Percentiles rank a stretch among this genome's conserved stretches.
Evolutionary conservation across 768 basidiomycete species (phyloP).

Genomic region (Gyrodon lividus): DNA sequence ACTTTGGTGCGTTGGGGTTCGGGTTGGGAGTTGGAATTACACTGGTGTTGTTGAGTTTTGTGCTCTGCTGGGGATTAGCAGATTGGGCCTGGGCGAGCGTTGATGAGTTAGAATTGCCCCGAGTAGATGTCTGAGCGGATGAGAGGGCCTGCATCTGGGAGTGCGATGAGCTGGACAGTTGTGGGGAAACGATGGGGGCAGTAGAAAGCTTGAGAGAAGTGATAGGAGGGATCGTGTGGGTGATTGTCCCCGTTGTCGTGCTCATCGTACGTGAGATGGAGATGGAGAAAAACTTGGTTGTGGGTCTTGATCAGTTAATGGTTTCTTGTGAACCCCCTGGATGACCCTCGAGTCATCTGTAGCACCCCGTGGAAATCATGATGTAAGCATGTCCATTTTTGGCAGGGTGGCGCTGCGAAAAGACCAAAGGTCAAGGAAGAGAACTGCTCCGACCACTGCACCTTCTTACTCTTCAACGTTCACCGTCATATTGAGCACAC

Average conservation of each 20-base stretch:
- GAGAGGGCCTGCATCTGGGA: background rate
- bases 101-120: background rate
- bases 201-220: slow-evolving; percentile 21
- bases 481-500: background rate
- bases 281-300: background rate
- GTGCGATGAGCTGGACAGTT: slow-evolving; percentile 5
- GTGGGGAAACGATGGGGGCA: background rate
- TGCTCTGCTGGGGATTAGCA: background rate
- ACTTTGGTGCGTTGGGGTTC: slow-evolving; percentile 26
- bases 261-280: background rate
- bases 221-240: slow-evolving; percentile 16
- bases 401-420: slow-evolving; percentile 2
- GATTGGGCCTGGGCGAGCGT: background rate
- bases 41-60: background rate
- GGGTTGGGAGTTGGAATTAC: slow-evolving; percentile 6
- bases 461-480: background rate
- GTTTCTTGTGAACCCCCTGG: background rate
- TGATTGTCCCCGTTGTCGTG: slow-evolving; percentile 24
- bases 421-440: too few relatives aligned
- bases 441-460: too few relatives aligned
- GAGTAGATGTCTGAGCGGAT: slow-evolving; percentile 5
- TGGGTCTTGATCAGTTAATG: background rate
- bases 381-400: slow-evolving; percentile 15
- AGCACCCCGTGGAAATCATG: slow-evolving; percentile 16
- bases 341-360: slow-evolving; percentile 18